A percentile compares a stretch with the other conserved stretches of the same genome.
Conservation (phyloP, 129 eudicot genomes). For the Smallanthus sonchifolius region DNA sequence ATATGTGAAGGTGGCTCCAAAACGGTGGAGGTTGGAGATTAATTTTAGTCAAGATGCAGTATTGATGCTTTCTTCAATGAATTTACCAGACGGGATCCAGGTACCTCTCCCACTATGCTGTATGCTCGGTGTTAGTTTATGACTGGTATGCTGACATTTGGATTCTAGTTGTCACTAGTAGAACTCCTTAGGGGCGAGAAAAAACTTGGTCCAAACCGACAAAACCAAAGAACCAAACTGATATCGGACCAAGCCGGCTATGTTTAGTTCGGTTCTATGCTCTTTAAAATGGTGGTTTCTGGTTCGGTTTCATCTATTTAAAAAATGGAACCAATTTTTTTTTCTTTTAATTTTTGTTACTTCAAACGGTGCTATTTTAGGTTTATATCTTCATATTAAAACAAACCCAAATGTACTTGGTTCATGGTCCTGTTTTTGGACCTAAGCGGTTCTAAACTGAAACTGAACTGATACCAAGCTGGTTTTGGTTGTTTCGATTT, state of each 20-base stretch:
- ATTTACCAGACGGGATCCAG: slow-evolving; percentile 88
- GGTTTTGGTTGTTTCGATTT: too few species aligned
- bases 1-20: slow-evolving; percentile 73
- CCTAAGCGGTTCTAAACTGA: too few species aligned
- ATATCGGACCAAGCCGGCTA: not conserved
- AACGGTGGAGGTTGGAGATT: slow-evolving; percentile 93
- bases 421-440: not conserved
- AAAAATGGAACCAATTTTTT: too few species aligned
- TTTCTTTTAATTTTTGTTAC: too few species aligned
- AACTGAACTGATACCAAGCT: too few species aligned
- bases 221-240: not conserved
- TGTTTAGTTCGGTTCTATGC: not conserved
- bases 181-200: too few species aligned
- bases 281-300: not conserved
- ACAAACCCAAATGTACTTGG: not conserved
- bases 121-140: not conserved
- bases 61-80: slow-evolving; percentile 96
- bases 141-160: not conserved
- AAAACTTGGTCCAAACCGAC: not conserved
- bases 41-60: slow-evolving; percentile 92
- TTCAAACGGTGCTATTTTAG: too few species aligned
- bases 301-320: too few species aligned
- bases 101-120: slow-evolving; percentile 23
- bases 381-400: too few species aligned
- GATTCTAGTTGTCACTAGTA: not conserved